These are phyloP conservation scores for Achlya hypogyna DNA, from an alignment of 352 stramenopile species.

Conservation along the genomic window DNA sequence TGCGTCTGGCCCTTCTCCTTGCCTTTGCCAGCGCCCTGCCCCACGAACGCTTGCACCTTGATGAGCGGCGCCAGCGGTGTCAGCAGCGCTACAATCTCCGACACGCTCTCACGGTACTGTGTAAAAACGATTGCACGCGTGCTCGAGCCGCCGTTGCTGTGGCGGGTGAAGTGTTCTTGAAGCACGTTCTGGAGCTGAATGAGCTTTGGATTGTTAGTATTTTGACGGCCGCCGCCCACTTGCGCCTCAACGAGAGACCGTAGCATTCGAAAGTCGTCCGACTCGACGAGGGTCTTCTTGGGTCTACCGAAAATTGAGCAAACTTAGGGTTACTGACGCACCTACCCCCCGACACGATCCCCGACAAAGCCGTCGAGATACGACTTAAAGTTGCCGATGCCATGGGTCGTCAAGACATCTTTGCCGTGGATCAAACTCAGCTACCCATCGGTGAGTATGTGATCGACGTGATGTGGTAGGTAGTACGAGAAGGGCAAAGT, in stretches of 20 bases:
- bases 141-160: conserved; percentile 51
- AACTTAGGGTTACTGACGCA: neutral
- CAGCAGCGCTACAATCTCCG: conserved; percentile 87
- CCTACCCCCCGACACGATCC: conserved; percentile 44
- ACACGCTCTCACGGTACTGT: conserved; percentile 92
- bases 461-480: neutral
- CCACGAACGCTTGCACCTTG: conserved; percentile 89
- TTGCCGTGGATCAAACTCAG: conserved; percentile 67
- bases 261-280: conserved; percentile 56
- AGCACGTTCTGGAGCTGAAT: conserved; percentile 88
- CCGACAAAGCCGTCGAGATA: conserved; percentile 46
- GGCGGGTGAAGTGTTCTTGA: conserved; percentile 77
- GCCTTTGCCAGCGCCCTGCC: conserved; percentile 74
- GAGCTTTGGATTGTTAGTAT: conserved; percentile 55
- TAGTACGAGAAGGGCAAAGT: conserved; percentile 49
- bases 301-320: conserved; percentile 11
- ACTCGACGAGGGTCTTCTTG: conserved; percentile 71
- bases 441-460: neutral
- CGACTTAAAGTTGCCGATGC: conserved; percentile 60
- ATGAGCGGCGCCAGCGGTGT: conserved; percentile 59
- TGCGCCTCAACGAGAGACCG: conserved; percentile 21
- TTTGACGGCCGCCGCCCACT: conserved; percentile 21
- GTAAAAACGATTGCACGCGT: conserved; percentile 98
- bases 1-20: conserved; percentile 91
- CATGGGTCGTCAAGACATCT: conserved; percentile 67